Evolutionary conservation across 176 grass and related monocot species (phyloP).

Genomic region (Thalia dealbata): DNA sequence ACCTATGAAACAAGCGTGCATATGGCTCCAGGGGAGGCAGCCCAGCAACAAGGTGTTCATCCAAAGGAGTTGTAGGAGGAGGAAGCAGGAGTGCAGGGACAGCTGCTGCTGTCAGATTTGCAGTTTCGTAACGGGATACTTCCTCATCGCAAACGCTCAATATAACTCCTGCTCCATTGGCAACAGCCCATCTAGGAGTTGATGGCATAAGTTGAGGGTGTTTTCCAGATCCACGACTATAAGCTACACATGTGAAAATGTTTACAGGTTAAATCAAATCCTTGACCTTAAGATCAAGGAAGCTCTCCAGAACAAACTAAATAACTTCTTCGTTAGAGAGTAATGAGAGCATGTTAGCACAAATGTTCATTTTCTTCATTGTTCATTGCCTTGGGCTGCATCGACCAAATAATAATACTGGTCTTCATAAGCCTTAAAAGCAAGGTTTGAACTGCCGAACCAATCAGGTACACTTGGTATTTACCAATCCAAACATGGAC

Average conservation of each 20-base stretch:
- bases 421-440: too few relatives aligned
- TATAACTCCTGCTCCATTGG: constrained; percentile 98
- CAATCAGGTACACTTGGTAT: too few relatives aligned
- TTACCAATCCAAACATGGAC: too few relatives aligned
- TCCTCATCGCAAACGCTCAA: constrained; percentile 97
- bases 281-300: too few relatives aligned
- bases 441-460: too few relatives aligned
- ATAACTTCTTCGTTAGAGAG: too few relatives aligned
- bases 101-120: constrained; percentile 90
- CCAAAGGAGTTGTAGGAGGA: constrained; percentile 89
- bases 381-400: too few relatives aligned
- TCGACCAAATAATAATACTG: too few relatives aligned
- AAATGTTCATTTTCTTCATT: too few relatives aligned
- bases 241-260: constrained; percentile 39
- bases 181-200: constrained; percentile 99
- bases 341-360: too few relatives aligned
- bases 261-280: neutral
- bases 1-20: constrained; percentile 96
- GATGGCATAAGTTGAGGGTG: constrained; percentile 99
- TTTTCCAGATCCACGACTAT: constrained; percentile 87
- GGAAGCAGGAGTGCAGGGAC: constrained; percentile 94
- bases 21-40: constrained; percentile 94
- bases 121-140: constrained; percentile 82
- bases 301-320: too few relatives aligned
- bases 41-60: constrained; percentile 97